phyloP scores from a whole-genome alignment of 345 rosid species.

The Citrus medica region DNA sequence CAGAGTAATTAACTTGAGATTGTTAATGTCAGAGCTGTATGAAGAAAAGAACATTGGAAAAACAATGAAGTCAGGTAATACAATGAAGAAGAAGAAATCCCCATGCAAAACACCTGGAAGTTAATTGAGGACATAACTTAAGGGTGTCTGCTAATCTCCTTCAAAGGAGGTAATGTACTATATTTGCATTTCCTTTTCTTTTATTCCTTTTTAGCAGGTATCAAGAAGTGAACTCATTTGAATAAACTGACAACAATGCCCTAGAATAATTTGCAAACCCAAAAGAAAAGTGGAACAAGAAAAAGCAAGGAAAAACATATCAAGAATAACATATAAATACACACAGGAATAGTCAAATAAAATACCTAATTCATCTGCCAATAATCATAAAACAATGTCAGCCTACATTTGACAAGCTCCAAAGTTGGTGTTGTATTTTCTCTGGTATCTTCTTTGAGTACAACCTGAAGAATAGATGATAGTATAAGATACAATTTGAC shows the following conservation, averaged over 20 bases:
- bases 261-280: neutral
- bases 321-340: neutral
- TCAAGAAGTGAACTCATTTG: neutral
- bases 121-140: neutral
- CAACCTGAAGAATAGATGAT: constrained; percentile 41
- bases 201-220: neutral
- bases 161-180: neutral
- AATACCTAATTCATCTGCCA: constrained; percentile 93
- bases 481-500: constrained; percentile 8
- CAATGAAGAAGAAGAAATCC: neutral
- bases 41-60: neutral
- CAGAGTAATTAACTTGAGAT: neutral
- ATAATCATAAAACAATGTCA: constrained; percentile 79
- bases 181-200: neutral
- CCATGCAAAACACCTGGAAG: neutral
- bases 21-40: neutral
- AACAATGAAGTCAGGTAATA: neutral
- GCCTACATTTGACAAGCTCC: constrained; percentile 73
- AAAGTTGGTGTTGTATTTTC: constrained; percentile 31
- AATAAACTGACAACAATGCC: neutral
- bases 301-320: neutral
- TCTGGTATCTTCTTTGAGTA: constrained; percentile 41
- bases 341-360: neutral
- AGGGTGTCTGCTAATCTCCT: neutral
- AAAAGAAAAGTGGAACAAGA: neutral